Percentiles rank a stretch among this genome's conserved stretches.
Conservation (phyloP, 768 basidiomycete species). For the Solioccasus polychromus region DNA sequence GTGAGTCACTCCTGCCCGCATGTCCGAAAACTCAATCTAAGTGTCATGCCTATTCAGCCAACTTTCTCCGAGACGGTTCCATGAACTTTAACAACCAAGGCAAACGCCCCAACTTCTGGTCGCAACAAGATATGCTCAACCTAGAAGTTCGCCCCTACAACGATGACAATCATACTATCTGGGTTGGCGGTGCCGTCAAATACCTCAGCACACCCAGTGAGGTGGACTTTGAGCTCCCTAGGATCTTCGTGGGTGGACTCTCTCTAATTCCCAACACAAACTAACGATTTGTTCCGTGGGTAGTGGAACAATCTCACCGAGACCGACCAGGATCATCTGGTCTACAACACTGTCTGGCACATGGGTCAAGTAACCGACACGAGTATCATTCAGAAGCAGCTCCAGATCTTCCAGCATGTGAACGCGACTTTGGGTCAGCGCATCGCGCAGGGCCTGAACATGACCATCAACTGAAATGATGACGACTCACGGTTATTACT, state of each 20-base stretch:
- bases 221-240: slow-evolving; percentile 39
- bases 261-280: background rate
- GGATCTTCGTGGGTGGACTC: slow-evolving; percentile 26
- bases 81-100: slow-evolving; percentile 39
- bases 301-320: slow-evolving; percentile 35
- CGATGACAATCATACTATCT: slow-evolving; percentile 40
- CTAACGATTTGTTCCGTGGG: background rate
- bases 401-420: slow-evolving; percentile 36
- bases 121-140: slow-evolving; percentile 34
- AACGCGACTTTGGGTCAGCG: slow-evolving; percentile 34
- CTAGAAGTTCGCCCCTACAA: slow-evolving; percentile 34
- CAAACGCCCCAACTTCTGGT: slow-evolving; percentile 38
- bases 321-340: slow-evolving; percentile 35
- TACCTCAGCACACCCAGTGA: slow-evolving; percentile 35
- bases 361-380: slow-evolving; percentile 33
- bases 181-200: slow-evolving; percentile 40
- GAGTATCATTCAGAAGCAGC: slow-evolving; percentile 31
- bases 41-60: slow-evolving; percentile 21
- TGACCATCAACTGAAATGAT: slow-evolving; percentile 9
- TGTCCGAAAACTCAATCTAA: background rate
- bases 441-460: slow-evolving; percentile 34
- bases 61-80: slow-evolving; percentile 38
- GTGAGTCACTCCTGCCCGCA: slow-evolving; percentile 17
- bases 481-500: too few relatives aligned
- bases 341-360: slow-evolving; percentile 38